Conservation (phyloP, 768 basidiomycete genomes). For the Kockovaella imperatae region DNA sequence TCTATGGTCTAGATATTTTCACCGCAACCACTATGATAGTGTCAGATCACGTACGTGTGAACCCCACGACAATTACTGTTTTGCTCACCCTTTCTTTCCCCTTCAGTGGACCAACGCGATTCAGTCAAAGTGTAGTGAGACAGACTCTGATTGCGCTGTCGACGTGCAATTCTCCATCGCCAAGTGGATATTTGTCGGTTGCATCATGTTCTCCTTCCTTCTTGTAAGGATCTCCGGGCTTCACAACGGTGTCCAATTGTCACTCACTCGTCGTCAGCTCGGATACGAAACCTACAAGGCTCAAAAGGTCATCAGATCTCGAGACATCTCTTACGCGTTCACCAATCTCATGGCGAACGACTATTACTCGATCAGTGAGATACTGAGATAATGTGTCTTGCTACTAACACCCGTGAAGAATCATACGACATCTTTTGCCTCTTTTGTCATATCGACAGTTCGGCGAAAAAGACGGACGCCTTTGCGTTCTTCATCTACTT, state of each 20-base stretch:
- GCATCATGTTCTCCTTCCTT: slow-evolving; percentile 97
- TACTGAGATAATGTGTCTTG: neutral
- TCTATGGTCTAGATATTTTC: slow-evolving; percentile 96
- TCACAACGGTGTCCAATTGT: slow-evolving; percentile 43
- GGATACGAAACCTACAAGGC: slow-evolving; percentile 88
- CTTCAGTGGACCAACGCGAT: slow-evolving; percentile 81
- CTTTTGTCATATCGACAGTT: slow-evolving; percentile 91
- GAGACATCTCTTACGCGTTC: slow-evolving; percentile 96
- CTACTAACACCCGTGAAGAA: slow-evolving; percentile 48
- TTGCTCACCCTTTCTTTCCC: neutral
- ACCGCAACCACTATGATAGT: slow-evolving; percentile 94
- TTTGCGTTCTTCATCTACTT: slow-evolving; percentile 99
- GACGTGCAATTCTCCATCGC: slow-evolving; percentile 75
- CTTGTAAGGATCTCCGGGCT: too few species aligned
- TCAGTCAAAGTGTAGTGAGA: slow-evolving; percentile 60
- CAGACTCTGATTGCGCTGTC: slow-evolving; percentile 70
- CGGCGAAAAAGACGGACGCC: slow-evolving; percentile 91
- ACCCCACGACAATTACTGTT: neutral
- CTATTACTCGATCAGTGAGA: slow-evolving; percentile 88
- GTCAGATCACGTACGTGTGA: slow-evolving; percentile 52
- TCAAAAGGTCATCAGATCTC: slow-evolving; percentile 85
- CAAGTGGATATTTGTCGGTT: slow-evolving; percentile 95
- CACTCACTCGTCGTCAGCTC: slow-evolving; percentile 50
- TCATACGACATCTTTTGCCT: slow-evolving; percentile 98
- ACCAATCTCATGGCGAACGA: slow-evolving; percentile 96